Evolutionary conservation across 495 filamentous ascomycete species (phyloP).

Genomic region (Evernia prunastri): DNA sequence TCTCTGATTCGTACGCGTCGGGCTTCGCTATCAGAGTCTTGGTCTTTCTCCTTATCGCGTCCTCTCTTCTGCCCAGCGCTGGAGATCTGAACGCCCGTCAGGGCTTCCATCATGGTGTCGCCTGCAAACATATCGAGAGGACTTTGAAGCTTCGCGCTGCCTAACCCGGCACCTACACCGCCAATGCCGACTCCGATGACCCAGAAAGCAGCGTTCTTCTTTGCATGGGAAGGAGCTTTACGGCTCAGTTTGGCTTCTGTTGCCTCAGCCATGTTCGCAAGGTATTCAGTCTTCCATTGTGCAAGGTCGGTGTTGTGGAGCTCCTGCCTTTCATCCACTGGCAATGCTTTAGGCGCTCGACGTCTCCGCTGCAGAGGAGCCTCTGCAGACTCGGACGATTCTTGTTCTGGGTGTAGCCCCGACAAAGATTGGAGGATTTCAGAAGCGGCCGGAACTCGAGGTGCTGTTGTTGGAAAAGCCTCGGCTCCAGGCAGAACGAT

Average conservation of each 20-base stretch:
- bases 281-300: slow-evolving; percentile 55
- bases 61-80: slow-evolving; percentile 37
- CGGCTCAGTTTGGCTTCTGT: slow-evolving; percentile 39
- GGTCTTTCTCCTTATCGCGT: slow-evolving; percentile 33
- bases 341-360: slow-evolving; percentile 20
- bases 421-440: slow-evolving; percentile 17
- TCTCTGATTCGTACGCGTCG: slow-evolving; percentile 43
- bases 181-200: slow-evolving; percentile 50
- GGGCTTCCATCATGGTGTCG: slow-evolving; percentile 40
- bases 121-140: slow-evolving; percentile 53
- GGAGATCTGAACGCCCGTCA: slow-evolving; percentile 33
- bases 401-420: slow-evolving; percentile 19
- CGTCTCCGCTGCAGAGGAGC: slow-evolving; percentile 21
- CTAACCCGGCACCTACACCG: slow-evolving; percentile 48
- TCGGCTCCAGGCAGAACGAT: slow-evolving; percentile 30
- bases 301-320: slow-evolving; percentile 51
- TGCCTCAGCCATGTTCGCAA: slow-evolving; percentile 45
- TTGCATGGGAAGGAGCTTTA: slow-evolving; percentile 39
- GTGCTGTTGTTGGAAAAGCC: slow-evolving; percentile 26
- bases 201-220: slow-evolving; percentile 50
- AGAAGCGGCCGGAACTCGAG: slow-evolving; percentile 17
- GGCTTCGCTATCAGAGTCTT: slow-evolving; percentile 31
- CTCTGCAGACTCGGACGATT: slow-evolving; percentile 26
- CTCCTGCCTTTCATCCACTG: slow-evolving; percentile 39
- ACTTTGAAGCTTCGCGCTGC: slow-evolving; percentile 32